phyloP scores from a whole-genome alignment of 1,284 basidiomycete species.

The Cutaneotrichosporon sp. region DNA sequence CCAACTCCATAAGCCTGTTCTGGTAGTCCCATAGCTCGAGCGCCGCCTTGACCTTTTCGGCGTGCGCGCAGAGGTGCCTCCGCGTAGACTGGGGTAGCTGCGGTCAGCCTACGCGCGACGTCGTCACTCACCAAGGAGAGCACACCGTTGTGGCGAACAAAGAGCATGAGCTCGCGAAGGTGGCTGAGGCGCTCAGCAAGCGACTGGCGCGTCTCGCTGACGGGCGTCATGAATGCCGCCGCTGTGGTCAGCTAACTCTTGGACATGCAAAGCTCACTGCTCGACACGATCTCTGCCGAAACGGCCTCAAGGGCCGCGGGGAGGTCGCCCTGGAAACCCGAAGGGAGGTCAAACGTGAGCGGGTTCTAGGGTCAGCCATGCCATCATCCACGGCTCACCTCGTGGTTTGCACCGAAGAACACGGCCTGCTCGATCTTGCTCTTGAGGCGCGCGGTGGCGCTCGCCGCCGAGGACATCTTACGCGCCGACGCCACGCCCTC shows the following conservation, averaged over 20 bases:
- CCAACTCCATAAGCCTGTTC: conserved; percentile 53
- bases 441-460: conserved; percentile 46
- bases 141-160: conserved; percentile 78
- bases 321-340: conserved; percentile 50
- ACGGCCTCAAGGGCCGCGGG: conserved; percentile 50
- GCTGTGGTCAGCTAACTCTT: conserved; percentile 50
- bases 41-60: conserved; percentile 79
- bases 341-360: conserved; percentile 51
- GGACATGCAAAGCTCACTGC: conserved; percentile 30
- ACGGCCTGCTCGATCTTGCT: conserved; percentile 55
- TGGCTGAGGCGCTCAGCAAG: conserved; percentile 69
- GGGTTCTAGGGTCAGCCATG: conserved; percentile 47
- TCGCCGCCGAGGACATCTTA: conserved; percentile 13
- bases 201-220: conserved; percentile 75
- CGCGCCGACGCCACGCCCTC: conserved; percentile 12
- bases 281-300: conserved; percentile 49
- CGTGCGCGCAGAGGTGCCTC: conserved; percentile 72
- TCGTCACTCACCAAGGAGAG: conserved; percentile 58
- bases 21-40: conserved; percentile 78
- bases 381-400: conserved; percentile 23
- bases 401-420: conserved; percentile 51
- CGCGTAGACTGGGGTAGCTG: conserved; percentile 76
- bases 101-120: conserved; percentile 8
- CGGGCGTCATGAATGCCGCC: conserved; percentile 63
- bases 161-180: conserved; percentile 73